phyloP scores from a whole-genome alignment of 2,329 filamentous ascomycete species.

The Hirsutella thompsonii region DNA sequence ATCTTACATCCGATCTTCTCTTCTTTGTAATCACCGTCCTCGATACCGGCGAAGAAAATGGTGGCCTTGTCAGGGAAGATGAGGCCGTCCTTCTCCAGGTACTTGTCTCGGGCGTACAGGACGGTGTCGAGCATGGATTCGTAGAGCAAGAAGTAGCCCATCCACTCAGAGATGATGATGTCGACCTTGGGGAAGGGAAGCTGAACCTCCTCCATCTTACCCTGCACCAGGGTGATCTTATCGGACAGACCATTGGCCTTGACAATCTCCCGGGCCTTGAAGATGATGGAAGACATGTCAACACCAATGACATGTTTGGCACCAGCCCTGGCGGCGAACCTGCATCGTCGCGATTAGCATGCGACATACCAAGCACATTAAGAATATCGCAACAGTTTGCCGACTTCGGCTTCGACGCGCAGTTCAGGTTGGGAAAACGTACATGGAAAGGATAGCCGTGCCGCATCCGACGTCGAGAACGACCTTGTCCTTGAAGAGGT shows the following conservation, averaged over 20 bases:
- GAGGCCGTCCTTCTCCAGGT: slow-evolving; percentile 72
- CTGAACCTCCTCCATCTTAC: slow-evolving; percentile 98
- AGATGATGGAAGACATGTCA: slow-evolving; percentile 99
- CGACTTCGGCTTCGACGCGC: not conserved
- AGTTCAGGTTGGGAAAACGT: slow-evolving; percentile 27
- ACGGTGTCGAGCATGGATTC: slow-evolving; percentile 99
- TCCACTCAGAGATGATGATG: slow-evolving; percentile 99
- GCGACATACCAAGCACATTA: not conserved
- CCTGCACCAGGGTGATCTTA: slow-evolving; percentile 95
- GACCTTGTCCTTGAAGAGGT: slow-evolving; percentile 71
- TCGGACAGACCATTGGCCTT: slow-evolving; percentile 79
- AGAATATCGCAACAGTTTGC: too few relatives aligned
- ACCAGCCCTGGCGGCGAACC: slow-evolving; percentile 93
- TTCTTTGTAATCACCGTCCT: slow-evolving; percentile 98
- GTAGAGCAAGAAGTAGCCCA: slow-evolving; percentile 98
- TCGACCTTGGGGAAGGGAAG: slow-evolving; percentile 92
- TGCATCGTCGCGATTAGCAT: slow-evolving; percentile 21
- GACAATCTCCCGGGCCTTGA: slow-evolving; percentile 95
- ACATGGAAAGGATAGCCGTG: slow-evolving; percentile 98
- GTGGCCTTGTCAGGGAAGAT: slow-evolving; percentile 99
- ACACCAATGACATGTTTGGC: slow-evolving; percentile 98
- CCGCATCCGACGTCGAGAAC: slow-evolving; percentile 97
- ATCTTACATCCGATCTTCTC: slow-evolving; percentile 96
- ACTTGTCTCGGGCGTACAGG: slow-evolving; percentile 87
- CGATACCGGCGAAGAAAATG: slow-evolving; percentile 92